Evolutionary conservation across 208 protist genomes (phyloP).

Genomic region (Herpetomonas samuelpessoai): DNA sequence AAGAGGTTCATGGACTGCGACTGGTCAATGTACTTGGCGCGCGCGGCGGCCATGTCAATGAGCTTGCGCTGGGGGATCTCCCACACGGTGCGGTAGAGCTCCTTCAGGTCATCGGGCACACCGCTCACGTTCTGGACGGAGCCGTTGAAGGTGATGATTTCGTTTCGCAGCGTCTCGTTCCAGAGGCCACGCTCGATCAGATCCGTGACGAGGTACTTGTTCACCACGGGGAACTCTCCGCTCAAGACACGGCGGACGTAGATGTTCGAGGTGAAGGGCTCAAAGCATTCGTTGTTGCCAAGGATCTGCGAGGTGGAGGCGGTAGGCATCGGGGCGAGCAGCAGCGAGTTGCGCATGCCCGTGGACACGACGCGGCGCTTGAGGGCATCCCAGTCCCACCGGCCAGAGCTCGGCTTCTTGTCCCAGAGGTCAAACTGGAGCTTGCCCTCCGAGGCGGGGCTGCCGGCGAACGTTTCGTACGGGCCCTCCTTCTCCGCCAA

Average conservation of each 20-base stretch:
- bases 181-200: conserved; percentile 95
- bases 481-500: conserved; percentile 92
- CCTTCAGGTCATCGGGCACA: conserved; percentile 96
- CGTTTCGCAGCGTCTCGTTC: conserved; percentile 93
- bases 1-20: conserved; percentile 99
- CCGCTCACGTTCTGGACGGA: conserved; percentile 92
- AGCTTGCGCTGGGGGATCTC: conserved; percentile 97
- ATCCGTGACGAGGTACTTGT: conserved; percentile 97
- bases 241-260: conserved; percentile 98
- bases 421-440: conserved; percentile 99
- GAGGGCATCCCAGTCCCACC: conserved; percentile 97
- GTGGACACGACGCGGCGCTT: conserved; percentile 82
- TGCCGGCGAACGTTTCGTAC: conserved; percentile 95
- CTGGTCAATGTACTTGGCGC: conserved; percentile 99
- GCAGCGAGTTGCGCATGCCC: conserved; percentile 98
- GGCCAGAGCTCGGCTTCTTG: conserved; percentile 60
- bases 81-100: conserved; percentile 99
- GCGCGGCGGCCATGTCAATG: conserved; percentile 99
- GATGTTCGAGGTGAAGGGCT: conserved; percentile 99
- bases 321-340: conserved; percentile 99
- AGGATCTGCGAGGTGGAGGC: conserved; percentile 99
- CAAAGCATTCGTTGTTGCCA: conserved; percentile 99
- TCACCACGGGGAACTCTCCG: conserved; percentile 99
- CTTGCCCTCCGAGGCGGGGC: conserved; percentile 94
- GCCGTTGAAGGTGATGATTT: conserved; percentile 96